Conservation (phyloP, 495 filamentous ascomycete genomes). For the Daldinia caldariorum region DNA sequence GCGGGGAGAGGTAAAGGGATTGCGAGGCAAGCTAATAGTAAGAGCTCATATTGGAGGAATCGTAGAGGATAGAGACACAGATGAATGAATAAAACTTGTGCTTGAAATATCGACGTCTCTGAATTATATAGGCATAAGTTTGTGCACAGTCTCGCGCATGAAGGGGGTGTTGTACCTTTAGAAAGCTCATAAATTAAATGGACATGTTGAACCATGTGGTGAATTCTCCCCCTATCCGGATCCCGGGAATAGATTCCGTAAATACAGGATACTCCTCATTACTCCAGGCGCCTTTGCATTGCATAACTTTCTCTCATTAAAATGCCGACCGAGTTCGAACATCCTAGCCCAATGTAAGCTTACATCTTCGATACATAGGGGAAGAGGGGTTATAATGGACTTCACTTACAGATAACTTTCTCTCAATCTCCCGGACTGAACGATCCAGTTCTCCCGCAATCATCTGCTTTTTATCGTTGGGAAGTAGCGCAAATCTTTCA, state of each 20-base stretch:
- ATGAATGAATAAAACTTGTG: background rate
- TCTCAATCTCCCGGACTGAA: conserved; percentile 88
- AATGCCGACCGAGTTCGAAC: conserved; percentile 90
- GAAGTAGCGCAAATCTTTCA: conserved; percentile 84
- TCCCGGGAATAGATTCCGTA: conserved; percentile 16
- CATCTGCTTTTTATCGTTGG: conserved; percentile 89
- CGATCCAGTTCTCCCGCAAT: conserved; percentile 93
- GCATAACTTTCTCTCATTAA: conserved; percentile 50
- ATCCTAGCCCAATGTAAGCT: conserved; percentile 63
- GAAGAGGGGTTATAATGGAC: background rate
- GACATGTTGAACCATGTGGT: conserved; percentile 29
- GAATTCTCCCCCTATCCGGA: conserved; percentile 2
- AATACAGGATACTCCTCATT: conserved; percentile 17
- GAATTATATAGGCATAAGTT: conserved; percentile 25
- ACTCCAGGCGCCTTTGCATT: conserved; percentile 30
- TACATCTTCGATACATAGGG: conserved; percentile 11
- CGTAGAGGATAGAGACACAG: conserved; percentile 17
- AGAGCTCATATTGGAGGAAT: conserved; percentile 24
- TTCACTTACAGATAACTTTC: conserved; percentile 86
- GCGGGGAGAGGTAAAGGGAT: conserved; percentile 52
- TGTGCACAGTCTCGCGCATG: conserved; percentile 29
- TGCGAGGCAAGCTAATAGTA: conserved; percentile 35
- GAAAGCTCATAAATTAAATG: conserved; percentile 3
- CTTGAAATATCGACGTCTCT: conserved; percentile 3
- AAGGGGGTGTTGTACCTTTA: conserved; percentile 1